Conservation (phyloP, 2,329 filamentous ascomycete genomes). For the Pseudocercospora macadamiae region DNA sequence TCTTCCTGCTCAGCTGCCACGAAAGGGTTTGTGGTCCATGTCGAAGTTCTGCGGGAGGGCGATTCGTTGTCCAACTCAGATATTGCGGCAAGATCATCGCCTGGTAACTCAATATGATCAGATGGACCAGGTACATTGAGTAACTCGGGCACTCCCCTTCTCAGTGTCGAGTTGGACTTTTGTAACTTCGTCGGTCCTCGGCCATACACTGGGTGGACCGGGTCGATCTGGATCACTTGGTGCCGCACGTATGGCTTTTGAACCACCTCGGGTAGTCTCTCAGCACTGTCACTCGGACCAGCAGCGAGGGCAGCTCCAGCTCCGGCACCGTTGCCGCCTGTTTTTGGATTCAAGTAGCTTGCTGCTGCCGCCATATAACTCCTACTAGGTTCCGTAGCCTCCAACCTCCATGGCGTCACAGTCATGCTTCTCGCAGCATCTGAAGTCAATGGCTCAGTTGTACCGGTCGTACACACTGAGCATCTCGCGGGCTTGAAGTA, state of each 20-base stretch:
- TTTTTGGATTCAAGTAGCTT: background rate
- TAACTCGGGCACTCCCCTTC: slow-evolving; percentile 5
- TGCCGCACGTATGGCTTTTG: background rate
- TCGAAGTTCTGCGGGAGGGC: slow-evolving; percentile 11
- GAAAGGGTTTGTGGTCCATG: background rate
- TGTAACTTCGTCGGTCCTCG: slow-evolving; percentile 9
- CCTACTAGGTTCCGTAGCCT: slow-evolving; percentile 2
- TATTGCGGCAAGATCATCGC: slow-evolving; percentile 12
- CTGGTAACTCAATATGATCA: slow-evolving; percentile 3
- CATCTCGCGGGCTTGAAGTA: slow-evolving; percentile 17
- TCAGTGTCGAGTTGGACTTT: slow-evolving; percentile 12
- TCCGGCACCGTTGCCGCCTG: background rate
- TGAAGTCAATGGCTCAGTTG: slow-evolving; percentile 3
- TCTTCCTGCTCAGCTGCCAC: background rate
- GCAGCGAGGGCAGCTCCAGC: background rate
- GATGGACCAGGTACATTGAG: background rate
- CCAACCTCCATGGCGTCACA: slow-evolving; percentile 7
- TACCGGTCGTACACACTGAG: slow-evolving; percentile 8
- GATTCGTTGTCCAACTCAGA: slow-evolving; percentile 18
- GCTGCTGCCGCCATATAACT: slow-evolving; percentile 7
- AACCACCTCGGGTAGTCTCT: slow-evolving; percentile 7
- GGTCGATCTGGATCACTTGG: background rate
- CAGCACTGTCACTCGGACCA: slow-evolving; percentile 7
- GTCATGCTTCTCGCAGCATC: background rate
- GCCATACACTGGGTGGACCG: slow-evolving; percentile 1